A percentile compares a stretch with the other conserved stretches of the same genome.
Conservation (phyloP, 768 basidiomycete genomes). For the Leccinellum albellum region DNA sequence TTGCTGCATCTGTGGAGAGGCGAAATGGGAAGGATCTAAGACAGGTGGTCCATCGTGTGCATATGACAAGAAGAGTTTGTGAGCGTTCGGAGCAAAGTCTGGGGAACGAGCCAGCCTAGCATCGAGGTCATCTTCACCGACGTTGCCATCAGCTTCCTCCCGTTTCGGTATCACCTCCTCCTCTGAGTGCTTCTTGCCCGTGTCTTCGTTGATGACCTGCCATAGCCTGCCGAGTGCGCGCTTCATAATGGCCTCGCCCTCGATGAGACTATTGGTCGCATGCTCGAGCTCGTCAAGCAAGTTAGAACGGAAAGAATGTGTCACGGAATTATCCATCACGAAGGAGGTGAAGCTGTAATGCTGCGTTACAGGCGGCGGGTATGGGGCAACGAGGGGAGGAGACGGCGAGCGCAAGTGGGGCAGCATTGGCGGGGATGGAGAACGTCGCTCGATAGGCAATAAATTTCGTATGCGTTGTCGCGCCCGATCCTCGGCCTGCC, state of each 20-base stretch:
- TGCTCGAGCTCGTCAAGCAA: constrained; percentile 77
- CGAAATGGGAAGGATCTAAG: constrained; percentile 60
- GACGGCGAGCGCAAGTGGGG: constrained; percentile 77
- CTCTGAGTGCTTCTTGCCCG: constrained; percentile 36
- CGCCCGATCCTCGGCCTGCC: constrained; percentile 78
- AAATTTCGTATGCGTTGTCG: constrained; percentile 73
- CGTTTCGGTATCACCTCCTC: constrained; percentile 59
- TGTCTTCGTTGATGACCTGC: constrained; percentile 76
- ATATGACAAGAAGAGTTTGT: constrained; percentile 64
- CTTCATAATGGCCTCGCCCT: constrained; percentile 72
- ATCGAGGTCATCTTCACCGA: constrained; percentile 35
- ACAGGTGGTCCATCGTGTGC: constrained; percentile 43
- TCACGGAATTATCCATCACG: constrained; percentile 81
- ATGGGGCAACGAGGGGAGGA: constrained; percentile 75
- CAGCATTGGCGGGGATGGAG: constrained; percentile 67
- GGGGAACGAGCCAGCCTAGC: constrained; percentile 56
- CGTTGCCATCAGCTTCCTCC: constrained; percentile 62
- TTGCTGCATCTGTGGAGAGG: constrained; percentile 61
- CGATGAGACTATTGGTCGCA: constrained; percentile 79
- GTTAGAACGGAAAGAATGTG: constrained; percentile 77
- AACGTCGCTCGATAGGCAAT: constrained; percentile 56
- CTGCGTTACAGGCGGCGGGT: constrained; percentile 60
- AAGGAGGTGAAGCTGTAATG: constrained; percentile 80
- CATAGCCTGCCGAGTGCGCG: constrained; percentile 75
- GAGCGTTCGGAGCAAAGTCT: constrained; percentile 59